Base-by-base conservation (phyloP, 2,329 filamentous ascomycete species). In the Epichloe sp. region DNA sequence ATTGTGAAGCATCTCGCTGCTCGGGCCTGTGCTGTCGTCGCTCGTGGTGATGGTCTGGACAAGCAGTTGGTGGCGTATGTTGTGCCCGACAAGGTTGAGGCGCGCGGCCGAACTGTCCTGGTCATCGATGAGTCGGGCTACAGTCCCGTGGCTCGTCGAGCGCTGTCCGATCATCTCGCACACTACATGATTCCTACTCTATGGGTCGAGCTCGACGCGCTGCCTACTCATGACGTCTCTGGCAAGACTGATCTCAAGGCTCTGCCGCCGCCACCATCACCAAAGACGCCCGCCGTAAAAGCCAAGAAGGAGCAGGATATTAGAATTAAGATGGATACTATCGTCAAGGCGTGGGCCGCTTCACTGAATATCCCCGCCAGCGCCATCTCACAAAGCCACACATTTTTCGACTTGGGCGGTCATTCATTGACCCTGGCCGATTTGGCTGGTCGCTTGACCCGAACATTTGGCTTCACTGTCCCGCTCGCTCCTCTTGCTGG, bases 171-270 rank as follows among this genome's bases (percentile, higher is more conserved):
- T 15, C 80, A 81, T 55, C 74, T 91, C 34, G 86, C 86, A 1
- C 85, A 87, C 55, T 91, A 91, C 66, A 90, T 91, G 86, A 83
- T 91, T 50, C 86, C 86, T 0, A 75, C 83, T 1, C 65, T 89
- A 3, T 91, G 86, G 86, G 81, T 90, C 38, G 78, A 85, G 59
- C 67, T 90, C 35, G 77, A 83, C 3, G 75, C 77, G 54, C 67
- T 91, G 5, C 86, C 86, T 0, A 89, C 85, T 0, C 82, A 88
- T 58, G 81, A 79, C 47, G 86, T 91, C 1, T 90, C 86, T 14
- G 86, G 86, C 19, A 91, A 91, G 68, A 80, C 82, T 19, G 83
- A 91, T 58, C 71, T 86, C 51, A 87, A 87, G 63, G 73, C 76
- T 12, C 73, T 91, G 14, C 86, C 86, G 31, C 70, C 79, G 0